Conservation (phyloP, 139 green algal species). For the Astrephomene gubernaculifera region DNA sequence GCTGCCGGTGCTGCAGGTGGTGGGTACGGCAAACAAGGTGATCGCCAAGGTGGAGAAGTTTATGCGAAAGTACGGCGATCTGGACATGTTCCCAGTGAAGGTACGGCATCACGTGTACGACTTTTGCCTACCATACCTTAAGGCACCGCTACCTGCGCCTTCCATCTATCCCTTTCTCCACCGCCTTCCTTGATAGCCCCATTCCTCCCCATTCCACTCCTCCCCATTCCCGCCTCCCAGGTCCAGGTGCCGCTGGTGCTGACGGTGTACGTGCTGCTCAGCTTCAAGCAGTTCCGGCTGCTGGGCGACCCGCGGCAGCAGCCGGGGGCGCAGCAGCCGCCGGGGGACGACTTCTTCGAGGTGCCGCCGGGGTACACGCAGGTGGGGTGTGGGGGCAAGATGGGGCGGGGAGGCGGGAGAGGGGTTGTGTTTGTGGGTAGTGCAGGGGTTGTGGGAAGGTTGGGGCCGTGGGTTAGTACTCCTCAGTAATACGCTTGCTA, state of each 20-base stretch:
- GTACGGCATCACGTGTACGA: slow-evolving; percentile 30
- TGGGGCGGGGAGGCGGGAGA: too few relatives aligned
- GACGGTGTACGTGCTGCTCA: slow-evolving; percentile 80
- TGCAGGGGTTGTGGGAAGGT: too few relatives aligned
- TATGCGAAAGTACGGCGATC: slow-evolving; percentile 77
- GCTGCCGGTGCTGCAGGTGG: slow-evolving; percentile 84
- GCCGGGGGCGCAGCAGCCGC: background rate
- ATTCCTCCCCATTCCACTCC: background rate
- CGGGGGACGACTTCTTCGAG: slow-evolving; percentile 32
- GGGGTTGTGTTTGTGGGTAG: too few relatives aligned
- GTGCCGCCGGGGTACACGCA: slow-evolving; percentile 18
- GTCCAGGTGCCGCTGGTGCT: slow-evolving; percentile 79
- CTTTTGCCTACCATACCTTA: background rate
- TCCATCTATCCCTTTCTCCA: background rate
- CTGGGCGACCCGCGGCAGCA: slow-evolving; percentile 7
- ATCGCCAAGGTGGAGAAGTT: slow-evolving; percentile 76
- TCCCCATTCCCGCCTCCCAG: background rate
- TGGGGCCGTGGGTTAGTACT: too few relatives aligned
- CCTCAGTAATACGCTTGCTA: too few relatives aligned
- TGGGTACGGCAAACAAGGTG: slow-evolving; percentile 86
- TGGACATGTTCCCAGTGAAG: slow-evolving; percentile 85
- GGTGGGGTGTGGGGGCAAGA: slow-evolving; percentile 2
- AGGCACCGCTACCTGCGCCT: background rate
- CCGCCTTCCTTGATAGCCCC: background rate
- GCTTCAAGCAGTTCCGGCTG: slow-evolving; percentile 72